phyloP scores from a whole-genome alignment of 352 stramenopile genomes.

The Pythium rishiriense region DNA sequence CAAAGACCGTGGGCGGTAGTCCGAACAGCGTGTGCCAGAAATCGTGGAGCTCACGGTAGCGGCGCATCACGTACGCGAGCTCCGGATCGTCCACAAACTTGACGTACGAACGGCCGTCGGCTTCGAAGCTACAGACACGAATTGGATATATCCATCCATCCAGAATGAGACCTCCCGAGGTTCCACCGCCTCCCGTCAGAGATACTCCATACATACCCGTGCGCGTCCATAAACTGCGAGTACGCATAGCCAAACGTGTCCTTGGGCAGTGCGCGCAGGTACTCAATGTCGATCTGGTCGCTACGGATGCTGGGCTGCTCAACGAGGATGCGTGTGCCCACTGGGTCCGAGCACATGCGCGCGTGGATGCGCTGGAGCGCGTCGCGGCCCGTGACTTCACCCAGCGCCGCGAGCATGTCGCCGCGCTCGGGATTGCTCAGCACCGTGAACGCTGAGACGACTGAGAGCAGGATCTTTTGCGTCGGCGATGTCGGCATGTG shows the following conservation, averaged over 20 bases:
- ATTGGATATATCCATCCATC: too few relatives aligned
- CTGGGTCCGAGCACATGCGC: conserved; percentile 85
- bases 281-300: conserved; percentile 69
- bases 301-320: conserved; percentile 86
- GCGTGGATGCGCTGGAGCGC: conserved; percentile 84
- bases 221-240: conserved; percentile 87
- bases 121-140: conserved; percentile 84
- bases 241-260: conserved; percentile 92
- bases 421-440: conserved; percentile 91
- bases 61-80: conserved; percentile 96
- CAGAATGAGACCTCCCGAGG: too few relatives aligned
- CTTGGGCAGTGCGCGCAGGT: conserved; percentile 62
- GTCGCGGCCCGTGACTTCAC: conserved; percentile 91
- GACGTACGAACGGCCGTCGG: conserved; percentile 82
- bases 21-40: conserved; percentile 96
- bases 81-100: conserved; percentile 92
- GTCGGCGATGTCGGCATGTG: conserved; percentile 77
- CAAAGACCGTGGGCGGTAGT: conserved; percentile 93
- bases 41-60: conserved; percentile 94
- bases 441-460: conserved; percentile 88
- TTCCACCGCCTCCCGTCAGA: too few relatives aligned
- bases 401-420: conserved; percentile 94
- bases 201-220: conserved; percentile 46
- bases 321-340: conserved; percentile 86
- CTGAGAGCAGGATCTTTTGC: conserved; percentile 87